Evolutionary conservation across 768 basidiomycete species (phyloP).

Genomic region (Asterophora parasitica): DNA sequence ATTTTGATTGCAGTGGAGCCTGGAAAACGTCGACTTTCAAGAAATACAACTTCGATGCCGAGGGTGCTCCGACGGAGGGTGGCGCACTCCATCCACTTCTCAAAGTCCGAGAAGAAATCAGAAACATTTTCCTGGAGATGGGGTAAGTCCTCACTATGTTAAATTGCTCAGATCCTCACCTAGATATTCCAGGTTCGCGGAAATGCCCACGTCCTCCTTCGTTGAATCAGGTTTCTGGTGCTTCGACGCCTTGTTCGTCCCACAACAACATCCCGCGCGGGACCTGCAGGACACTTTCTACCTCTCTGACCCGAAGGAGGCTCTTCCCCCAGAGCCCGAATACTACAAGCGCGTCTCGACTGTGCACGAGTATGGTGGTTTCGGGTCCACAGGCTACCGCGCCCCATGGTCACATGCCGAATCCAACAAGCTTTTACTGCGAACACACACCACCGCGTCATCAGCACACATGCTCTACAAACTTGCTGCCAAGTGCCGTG

Average conservation of each 20-base stretch:
- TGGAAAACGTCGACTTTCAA: conserved; percentile 96
- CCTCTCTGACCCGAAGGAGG: conserved; percentile 81
- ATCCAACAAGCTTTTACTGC: conserved; percentile 84
- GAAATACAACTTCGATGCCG: conserved; percentile 98
- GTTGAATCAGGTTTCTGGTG: conserved; percentile 99
- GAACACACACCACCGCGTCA: conserved; percentile 96
- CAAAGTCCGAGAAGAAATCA: conserved; percentile 96
- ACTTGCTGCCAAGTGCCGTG: conserved; percentile 79
- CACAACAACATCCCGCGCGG: conserved; percentile 97
- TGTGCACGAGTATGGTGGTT: conserved; percentile 84
- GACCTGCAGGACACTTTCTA: conserved; percentile 99
- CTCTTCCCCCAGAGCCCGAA: conserved; percentile 69
- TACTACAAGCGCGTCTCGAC: conserved; percentile 84
- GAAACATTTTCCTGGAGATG: conserved; percentile 98
- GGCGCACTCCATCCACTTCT: conserved; percentile 94
- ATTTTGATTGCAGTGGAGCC: conserved; percentile 55
- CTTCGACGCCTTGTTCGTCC: conserved; percentile 96
- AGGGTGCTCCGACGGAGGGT: conserved; percentile 82
- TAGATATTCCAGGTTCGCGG: conserved; percentile 70
- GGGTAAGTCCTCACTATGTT: conserved; percentile 49
- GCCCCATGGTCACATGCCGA: conserved; percentile 95
- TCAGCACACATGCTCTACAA: conserved; percentile 93
- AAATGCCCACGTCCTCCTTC: conserved; percentile 95
- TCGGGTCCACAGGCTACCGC: conserved; percentile 93
- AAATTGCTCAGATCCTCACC: not conserved